Conservation (phyloP, 148 eudicot genomes). For the Diospyros kaki region DNA sequence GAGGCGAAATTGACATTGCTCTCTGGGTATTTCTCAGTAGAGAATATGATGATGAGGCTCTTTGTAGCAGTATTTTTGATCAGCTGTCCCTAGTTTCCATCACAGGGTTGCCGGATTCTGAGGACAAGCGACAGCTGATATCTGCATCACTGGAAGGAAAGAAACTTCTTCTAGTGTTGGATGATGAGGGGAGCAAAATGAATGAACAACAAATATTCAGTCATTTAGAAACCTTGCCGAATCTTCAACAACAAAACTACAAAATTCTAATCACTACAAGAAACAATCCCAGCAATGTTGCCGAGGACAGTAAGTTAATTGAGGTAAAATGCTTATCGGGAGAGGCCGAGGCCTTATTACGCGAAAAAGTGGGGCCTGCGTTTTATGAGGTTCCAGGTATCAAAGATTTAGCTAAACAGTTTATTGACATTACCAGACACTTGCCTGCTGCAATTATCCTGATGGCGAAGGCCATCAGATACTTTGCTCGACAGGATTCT, state of each 20-base stretch:
- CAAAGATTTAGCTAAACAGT: neutral
- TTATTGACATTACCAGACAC: neutral
- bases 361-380: neutral
- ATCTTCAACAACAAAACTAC: neutral
- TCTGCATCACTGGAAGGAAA: neutral
- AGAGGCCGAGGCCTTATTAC: neutral
- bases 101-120: neutral
- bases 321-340: neutral
- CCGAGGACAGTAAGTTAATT: neutral
- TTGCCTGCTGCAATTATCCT: neutral
- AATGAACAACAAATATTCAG: neutral
- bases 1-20: neutral
- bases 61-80: neutral
- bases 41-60: neutral
- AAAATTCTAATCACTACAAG: neutral
- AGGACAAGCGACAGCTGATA: neutral
- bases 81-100: neutral
- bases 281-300: too few relatives aligned
- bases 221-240: neutral
- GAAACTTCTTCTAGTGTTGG: constrained; percentile 3
- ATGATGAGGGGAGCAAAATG: constrained; percentile 6
- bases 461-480: neutral
- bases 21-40: neutral
- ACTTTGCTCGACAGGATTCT: constrained; percentile 4
- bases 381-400: neutral